These are phyloP conservation scores for Macrophomina tecta DNA, from an alignment of 2,329 filamentous ascomycete genomes.

Conservation along the genomic window DNA sequence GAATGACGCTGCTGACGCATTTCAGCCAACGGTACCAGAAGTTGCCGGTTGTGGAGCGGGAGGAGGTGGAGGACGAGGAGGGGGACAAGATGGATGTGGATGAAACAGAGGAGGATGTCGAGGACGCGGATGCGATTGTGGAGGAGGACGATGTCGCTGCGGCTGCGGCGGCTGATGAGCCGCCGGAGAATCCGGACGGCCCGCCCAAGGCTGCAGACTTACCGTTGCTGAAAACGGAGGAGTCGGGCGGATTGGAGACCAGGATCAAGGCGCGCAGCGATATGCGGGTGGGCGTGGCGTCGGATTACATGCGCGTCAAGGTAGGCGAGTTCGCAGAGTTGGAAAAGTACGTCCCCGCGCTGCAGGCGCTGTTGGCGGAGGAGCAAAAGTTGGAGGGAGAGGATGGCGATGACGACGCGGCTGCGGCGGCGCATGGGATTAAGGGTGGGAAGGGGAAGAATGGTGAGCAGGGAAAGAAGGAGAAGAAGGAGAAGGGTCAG, in stretches of 20 bases:
- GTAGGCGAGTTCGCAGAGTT: conserved; percentile 73
- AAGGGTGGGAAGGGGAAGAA: background rate
- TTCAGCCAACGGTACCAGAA: conserved; percentile 95
- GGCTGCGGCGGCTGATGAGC: background rate
- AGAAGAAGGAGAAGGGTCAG: conserved; percentile 30
- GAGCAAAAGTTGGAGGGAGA: conserved; percentile 15
- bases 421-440: background rate
- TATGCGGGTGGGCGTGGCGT: conserved; percentile 73
- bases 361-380: conserved; percentile 60
- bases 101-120: conserved; percentile 32
- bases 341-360: conserved; percentile 65
- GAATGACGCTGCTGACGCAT: conserved; percentile 84
- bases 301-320: conserved; percentile 78
- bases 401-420: background rate
- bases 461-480: background rate
- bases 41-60: conserved; percentile 60
- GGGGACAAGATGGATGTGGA: conserved; percentile 36
- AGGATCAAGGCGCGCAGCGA: conserved; percentile 51
- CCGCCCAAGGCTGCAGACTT: background rate
- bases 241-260: background rate
- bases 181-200: conserved; percentile 35
- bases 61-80: conserved; percentile 39
- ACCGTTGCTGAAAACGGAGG: background rate
- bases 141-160: background rate
- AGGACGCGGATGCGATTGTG: conserved; percentile 27